A percentile compares a stretch with the other conserved stretches of the same genome.
phyloP scores from a whole-genome alignment of 768 basidiomycete genomes.

The Hypholoma fasciculare region DNA sequence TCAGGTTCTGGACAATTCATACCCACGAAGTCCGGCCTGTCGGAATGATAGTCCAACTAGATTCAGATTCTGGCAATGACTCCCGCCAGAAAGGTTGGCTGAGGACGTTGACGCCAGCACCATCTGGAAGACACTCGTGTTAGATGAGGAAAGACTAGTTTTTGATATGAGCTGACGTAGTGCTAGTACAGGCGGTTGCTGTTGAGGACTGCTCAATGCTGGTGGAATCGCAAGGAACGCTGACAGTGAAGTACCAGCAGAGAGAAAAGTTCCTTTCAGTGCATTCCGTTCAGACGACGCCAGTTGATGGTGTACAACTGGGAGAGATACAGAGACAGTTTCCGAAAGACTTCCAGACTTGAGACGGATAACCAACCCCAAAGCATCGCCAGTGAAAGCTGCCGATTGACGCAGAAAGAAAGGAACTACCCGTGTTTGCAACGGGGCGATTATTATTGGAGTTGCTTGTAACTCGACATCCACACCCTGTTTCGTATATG shows the following conservation, averaged over 20 bases:
- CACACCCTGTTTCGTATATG: constrained; percentile 25
- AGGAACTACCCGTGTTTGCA: constrained; percentile 64
- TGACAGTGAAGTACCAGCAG: constrained; percentile 52
- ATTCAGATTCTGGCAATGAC: constrained; percentile 55
- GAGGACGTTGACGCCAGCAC: constrained; percentile 81
- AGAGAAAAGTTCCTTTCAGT: constrained; percentile 63
- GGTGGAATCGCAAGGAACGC: constrained; percentile 63
- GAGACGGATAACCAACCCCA: constrained; percentile 41
- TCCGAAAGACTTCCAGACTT: constrained; percentile 19
- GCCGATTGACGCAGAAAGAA: constrained; percentile 43
- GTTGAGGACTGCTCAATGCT: constrained; percentile 22
- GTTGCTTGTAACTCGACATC: constrained; percentile 25
- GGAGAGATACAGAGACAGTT: constrained; percentile 36
- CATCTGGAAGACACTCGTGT: constrained; percentile 50
- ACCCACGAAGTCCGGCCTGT: constrained; percentile 88
- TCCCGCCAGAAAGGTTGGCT: constrained; percentile 57
- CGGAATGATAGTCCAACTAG: constrained; percentile 79
- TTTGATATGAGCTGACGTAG: constrained; percentile 47
- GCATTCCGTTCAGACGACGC: constrained; percentile 30
- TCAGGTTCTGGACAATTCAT: not conserved
- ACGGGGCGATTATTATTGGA: constrained; percentile 49
- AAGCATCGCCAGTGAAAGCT: constrained; percentile 29
- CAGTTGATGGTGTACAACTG: constrained; percentile 42
- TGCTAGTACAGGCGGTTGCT: constrained; percentile 56
- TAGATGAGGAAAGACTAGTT: not conserved